Conservation (phyloP, 305 asterid genomes). For the Solanum hybrid region DNA sequence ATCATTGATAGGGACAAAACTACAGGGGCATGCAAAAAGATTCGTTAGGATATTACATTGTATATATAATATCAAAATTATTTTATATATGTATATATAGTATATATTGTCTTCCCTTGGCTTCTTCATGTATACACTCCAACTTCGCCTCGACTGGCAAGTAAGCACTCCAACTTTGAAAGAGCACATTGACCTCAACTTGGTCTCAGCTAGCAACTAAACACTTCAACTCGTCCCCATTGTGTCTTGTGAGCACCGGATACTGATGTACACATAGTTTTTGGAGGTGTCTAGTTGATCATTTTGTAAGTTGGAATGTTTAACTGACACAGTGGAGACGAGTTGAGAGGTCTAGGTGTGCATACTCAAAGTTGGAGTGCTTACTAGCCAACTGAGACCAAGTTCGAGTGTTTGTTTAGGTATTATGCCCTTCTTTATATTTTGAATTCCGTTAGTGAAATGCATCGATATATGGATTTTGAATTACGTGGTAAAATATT, state of each 20-base stretch:
- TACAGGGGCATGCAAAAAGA: background rate
- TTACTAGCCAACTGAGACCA: background rate
- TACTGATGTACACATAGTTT: background rate
- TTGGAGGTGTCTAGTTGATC: background rate
- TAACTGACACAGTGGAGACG: background rate
- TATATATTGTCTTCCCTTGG: background rate
- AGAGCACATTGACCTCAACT: background rate
- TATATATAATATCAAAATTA: background rate
- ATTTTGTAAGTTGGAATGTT: background rate
- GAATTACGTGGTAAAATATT: slow-evolving; percentile 39
- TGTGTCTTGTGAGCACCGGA: background rate
- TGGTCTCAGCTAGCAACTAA: background rate
- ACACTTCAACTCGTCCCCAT: background rate
- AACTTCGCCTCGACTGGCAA: background rate
- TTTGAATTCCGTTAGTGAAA: background rate
- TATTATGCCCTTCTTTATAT: background rate
- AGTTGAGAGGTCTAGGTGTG: background rate
- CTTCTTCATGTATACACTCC: background rate
- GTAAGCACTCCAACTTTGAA: background rate
- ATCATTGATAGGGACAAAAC: too few species aligned
- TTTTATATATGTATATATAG: background rate
- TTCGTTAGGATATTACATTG: background rate
- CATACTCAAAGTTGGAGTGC: background rate
- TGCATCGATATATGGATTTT: background rate
- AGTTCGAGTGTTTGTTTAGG: background rate